These are phyloP conservation scores for Aspergillus awamori DNA, from an alignment of 2,329 filamentous ascomycete genomes.

Conservation along the genomic window DNA sequence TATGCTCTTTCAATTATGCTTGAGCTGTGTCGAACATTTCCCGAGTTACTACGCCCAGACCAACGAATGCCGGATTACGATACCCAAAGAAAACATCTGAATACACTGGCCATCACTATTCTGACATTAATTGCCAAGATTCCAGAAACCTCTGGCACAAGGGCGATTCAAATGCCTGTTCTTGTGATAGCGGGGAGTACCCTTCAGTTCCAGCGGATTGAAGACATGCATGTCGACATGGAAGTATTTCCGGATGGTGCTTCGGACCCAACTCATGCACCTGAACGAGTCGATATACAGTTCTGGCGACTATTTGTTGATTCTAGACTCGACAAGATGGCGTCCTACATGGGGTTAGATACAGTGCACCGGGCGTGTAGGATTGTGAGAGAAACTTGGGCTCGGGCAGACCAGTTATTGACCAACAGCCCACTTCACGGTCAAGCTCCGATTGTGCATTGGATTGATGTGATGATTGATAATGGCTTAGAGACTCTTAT, in stretches of 20 bases:
- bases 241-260: too few relatives aligned
- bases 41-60: background rate
- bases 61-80: background rate
- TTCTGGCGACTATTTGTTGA: background rate
- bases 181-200: background rate
- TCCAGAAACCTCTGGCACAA: background rate
- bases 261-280: rapidly evolving
- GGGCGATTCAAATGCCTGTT: background rate
- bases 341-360: background rate
- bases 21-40: background rate
- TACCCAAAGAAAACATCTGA: background rate
- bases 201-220: background rate
- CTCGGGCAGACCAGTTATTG: background rate
- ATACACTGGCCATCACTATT: background rate
- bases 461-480: background rate
- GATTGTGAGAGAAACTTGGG: background rate
- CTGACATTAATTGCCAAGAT: background rate
- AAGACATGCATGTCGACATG: background rate
- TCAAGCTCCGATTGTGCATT: background rate
- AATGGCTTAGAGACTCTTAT: background rate
- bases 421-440: background rate
- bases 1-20: background rate
- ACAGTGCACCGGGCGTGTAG: background rate
- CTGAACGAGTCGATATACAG: background rate
- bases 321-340: background rate